These are phyloP conservation scores for Begonia peltatifolia DNA, from an alignment of 306 rosid species.

Conservation along the genomic window DNA sequence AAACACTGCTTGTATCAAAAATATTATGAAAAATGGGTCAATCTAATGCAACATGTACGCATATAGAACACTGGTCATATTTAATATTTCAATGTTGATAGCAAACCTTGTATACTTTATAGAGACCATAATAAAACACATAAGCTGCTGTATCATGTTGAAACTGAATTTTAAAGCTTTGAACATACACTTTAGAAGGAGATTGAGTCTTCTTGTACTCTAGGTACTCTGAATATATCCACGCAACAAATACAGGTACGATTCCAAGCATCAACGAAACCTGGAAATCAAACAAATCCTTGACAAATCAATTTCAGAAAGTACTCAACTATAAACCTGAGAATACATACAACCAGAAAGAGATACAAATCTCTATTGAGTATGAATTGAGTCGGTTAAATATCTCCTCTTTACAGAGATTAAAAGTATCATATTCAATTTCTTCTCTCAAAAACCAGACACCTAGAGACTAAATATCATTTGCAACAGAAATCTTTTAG, in stretches of 20 bases:
- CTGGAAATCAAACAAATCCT: conserved; percentile 24
- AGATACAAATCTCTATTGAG: not conserved
- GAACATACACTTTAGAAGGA: conserved; percentile 74
- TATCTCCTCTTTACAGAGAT: not conserved
- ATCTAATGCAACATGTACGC: too few species aligned
- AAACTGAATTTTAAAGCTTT: conserved; percentile 8
- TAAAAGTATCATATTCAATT: not conserved
- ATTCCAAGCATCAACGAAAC: conserved; percentile 81
- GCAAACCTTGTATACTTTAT: too few species aligned
- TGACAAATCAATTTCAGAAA: not conserved
- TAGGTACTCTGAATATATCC: conserved; percentile 90
- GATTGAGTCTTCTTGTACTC: conserved; percentile 56
- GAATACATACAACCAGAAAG: not conserved
- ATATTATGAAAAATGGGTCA: too few species aligned
- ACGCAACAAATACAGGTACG: conserved; percentile 74
- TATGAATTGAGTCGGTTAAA: not conserved
- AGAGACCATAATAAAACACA: too few species aligned
- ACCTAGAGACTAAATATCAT: too few species aligned
- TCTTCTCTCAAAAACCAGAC: not conserved
- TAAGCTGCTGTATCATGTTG: not conserved
- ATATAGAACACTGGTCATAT: too few species aligned
- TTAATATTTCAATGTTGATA: too few species aligned
- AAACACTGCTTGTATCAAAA: too few species aligned
- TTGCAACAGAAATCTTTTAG: too few species aligned
- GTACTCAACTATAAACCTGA: not conserved